These are phyloP conservation scores for Boletus fagicola DNA, from an alignment of 768 basidiomycete species.

Conservation along the genomic window DNA sequence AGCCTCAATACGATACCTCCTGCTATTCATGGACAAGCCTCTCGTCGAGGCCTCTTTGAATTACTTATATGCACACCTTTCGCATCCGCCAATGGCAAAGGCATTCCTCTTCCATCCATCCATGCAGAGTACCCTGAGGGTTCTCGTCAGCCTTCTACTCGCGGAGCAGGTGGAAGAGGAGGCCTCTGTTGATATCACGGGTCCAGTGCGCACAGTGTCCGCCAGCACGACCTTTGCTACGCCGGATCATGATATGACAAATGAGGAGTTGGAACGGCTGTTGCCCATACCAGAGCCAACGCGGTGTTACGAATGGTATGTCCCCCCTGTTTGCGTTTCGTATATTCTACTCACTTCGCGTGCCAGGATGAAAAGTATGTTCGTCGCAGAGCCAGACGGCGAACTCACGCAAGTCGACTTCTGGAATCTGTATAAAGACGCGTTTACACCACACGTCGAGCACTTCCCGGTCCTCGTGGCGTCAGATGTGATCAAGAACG, in stretches of 20 bases:
- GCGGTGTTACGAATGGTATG: constrained; percentile 80
- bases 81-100: constrained; percentile 71
- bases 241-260: constrained; percentile 63
- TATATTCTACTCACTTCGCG: constrained; percentile 12
- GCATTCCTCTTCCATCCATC: constrained; percentile 70
- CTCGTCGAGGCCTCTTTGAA: constrained; percentile 72
- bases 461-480: constrained; percentile 69
- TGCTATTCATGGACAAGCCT: constrained; percentile 65
- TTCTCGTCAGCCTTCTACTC: constrained; percentile 66
- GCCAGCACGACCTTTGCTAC: constrained; percentile 46
- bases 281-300: constrained; percentile 66
- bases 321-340: background rate
- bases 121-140: constrained; percentile 66
- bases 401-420: constrained; percentile 93
- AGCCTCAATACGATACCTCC: constrained; percentile 68
- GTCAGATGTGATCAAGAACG: constrained; percentile 93
- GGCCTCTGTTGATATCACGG: constrained; percentile 61
- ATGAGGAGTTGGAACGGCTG: constrained; percentile 64
- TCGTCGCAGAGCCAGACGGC: constrained; percentile 68
- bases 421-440: constrained; percentile 90
- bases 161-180: constrained; percentile 72
- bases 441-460: constrained; percentile 62
- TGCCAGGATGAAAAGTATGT: constrained; percentile 88
- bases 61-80: constrained; percentile 73
- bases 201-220: constrained; percentile 56